These are phyloP conservation scores for Xylaria longipes DNA, from an alignment of 495 filamentous ascomycete genomes.

Conservation along the genomic window DNA sequence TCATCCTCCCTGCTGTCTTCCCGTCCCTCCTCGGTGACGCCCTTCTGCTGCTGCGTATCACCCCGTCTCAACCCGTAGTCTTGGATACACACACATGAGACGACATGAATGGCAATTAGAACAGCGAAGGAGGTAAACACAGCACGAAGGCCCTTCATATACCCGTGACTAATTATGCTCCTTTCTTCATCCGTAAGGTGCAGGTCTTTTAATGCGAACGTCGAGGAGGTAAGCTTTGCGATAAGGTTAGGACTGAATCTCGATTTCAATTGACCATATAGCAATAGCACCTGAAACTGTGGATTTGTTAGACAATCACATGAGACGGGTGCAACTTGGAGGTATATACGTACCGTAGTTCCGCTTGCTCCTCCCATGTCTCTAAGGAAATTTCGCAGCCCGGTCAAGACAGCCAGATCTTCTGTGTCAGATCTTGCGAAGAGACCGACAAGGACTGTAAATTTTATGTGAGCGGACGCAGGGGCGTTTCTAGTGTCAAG, in stretches of 20 bases:
- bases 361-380: constrained; percentile 3
- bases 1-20: background rate
- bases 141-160: background rate
- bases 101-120: background rate
- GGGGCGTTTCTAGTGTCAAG: background rate
- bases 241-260: background rate
- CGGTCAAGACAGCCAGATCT: constrained; percentile 2
- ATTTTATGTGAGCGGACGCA: background rate
- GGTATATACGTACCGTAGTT: background rate
- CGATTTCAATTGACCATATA: background rate
- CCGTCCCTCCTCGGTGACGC: background rate
- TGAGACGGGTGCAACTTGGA: background rate
- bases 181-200: background rate
- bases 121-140: background rate
- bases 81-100: background rate
- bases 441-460: background rate
- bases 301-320: background rate
- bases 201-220: background rate
- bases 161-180: background rate
- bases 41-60: background rate
- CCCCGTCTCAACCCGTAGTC: background rate
- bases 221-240: constrained; percentile 1
- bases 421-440: background rate
- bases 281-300: background rate
- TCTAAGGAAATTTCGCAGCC: background rate